Conservation (phyloP, 2,329 filamentous ascomycete species). For the Gremmenia infestans region DNA sequence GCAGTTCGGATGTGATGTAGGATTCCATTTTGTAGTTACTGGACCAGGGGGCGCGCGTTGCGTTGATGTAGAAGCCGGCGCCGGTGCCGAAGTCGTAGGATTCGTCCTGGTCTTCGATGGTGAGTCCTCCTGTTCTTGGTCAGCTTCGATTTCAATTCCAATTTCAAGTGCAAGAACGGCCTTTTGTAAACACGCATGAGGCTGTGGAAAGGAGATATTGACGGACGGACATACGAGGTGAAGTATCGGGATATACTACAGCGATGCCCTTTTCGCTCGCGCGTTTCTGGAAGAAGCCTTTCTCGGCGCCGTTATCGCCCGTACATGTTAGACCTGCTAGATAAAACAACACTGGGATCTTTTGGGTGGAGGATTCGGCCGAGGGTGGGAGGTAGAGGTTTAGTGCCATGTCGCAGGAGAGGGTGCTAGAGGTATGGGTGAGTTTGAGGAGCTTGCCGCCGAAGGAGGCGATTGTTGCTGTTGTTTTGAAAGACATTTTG, state of each 20-base stretch:
- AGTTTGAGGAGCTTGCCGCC: constrained; percentile 95
- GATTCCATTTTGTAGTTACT: constrained; percentile 89
- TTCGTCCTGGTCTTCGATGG: constrained; percentile 80
- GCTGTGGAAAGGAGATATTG: background rate
- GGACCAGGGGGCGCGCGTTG: constrained; percentile 67
- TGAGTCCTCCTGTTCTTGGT: constrained; percentile 56
- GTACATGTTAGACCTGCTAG: constrained; percentile 94
- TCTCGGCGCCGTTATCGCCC: constrained; percentile 76
- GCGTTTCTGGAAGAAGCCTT: constrained; percentile 85
- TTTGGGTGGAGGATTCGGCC: constrained; percentile 43
- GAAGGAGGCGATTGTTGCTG: constrained; percentile 83
- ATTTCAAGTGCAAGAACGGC: too few species aligned
- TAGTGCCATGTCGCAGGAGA: constrained; percentile 83
- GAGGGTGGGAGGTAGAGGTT: constrained; percentile 86
- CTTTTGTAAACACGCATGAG: background rate
- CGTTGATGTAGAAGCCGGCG: constrained; percentile 93
- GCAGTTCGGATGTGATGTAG: constrained; percentile 89
- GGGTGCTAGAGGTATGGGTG: constrained; percentile 72
- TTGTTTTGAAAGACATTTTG: constrained; percentile 81
- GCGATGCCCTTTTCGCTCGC: constrained; percentile 80
- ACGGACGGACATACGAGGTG: constrained; percentile 55
- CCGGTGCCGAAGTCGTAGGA: constrained; percentile 86
- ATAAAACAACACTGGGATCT: constrained; percentile 84
- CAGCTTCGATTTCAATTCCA: background rate
- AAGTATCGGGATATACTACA: constrained; percentile 93